Conservation (phyloP, 257 asterid species). For the Salvia miltiorrhiza region DNA sequence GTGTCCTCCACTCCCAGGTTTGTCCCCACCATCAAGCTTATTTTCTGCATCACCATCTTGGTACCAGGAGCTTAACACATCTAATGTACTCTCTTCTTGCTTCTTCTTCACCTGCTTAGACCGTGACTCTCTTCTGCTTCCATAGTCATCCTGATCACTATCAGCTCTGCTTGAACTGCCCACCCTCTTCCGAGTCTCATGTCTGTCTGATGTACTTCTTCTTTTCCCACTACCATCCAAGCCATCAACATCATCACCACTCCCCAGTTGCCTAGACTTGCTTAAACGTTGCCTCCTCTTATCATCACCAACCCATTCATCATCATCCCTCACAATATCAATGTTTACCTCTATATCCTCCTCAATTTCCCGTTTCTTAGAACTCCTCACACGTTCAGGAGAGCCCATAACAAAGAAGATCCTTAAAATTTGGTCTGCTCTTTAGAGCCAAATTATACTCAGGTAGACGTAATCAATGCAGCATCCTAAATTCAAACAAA, state of each 20-base stretch:
- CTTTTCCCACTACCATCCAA: slow-evolving; percentile 56
- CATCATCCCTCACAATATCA: slow-evolving; percentile 63
- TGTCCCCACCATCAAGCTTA: slow-evolving; percentile 51
- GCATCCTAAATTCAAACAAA: slow-evolving; percentile 20
- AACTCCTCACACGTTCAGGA: slow-evolving; percentile 53
- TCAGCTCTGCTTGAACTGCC: slow-evolving; percentile 58
- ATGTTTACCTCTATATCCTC: slow-evolving; percentile 64
- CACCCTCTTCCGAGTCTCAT: slow-evolving; percentile 69
- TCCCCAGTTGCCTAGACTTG: slow-evolving; percentile 55
- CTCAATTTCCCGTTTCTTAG: slow-evolving; percentile 45
- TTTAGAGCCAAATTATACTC: slow-evolving; percentile 12
- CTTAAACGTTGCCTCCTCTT: slow-evolving; percentile 47
- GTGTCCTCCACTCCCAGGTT: slow-evolving; percentile 50
- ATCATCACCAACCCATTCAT: slow-evolving; percentile 58
- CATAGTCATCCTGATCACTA: slow-evolving; percentile 73
- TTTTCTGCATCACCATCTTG: slow-evolving; percentile 78
- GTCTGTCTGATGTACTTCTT: slow-evolving; percentile 54
- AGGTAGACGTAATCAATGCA: slow-evolving; percentile 11
- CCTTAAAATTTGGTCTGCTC: slow-evolving; percentile 24
- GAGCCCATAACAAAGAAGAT: slow-evolving; percentile 60
- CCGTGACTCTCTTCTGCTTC: slow-evolving; percentile 52
- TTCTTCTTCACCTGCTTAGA: slow-evolving; percentile 62
- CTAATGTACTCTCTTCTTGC: slow-evolving; percentile 68
- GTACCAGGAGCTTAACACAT: slow-evolving; percentile 80
- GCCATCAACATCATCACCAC: slow-evolving; percentile 59